Evolutionary conservation across 2,329 filamentous ascomycete genomes (phyloP), one percentile per base, ranked within the genome.

Genomic region (Fusarium denticulatum): DNA sequence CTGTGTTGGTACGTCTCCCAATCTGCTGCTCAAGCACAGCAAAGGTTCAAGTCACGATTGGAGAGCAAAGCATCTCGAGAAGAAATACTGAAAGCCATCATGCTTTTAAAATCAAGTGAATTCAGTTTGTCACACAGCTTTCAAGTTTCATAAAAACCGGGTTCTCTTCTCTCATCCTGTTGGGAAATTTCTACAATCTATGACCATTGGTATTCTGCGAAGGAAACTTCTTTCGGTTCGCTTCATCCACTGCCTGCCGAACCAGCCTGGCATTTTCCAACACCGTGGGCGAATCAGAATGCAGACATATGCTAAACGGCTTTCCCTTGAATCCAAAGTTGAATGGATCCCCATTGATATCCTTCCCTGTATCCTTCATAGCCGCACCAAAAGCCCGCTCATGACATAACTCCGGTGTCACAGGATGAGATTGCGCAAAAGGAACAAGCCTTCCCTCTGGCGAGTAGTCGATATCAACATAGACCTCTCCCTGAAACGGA

Each of bases 401-500:
- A 12, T 50, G n/a, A 18, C 43, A 59, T 22, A 59, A 24, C 5
- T 52, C 56, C 6, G 56, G 56, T 22, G 56, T 59, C 7, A 52
- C 56, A n/a, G 56, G 56, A 30, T 52, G 43, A 7, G 56, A 59
- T 34, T 59, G 32, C 7, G 43, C 24, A 37, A 59, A 50, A 6
- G 56, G 43, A 20, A 52, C 43, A 30, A 59, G 43, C 0, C n/a
- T 50, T 24, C 43, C 43, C n/a, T 59, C 56, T 14, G 32, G 42
- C 0, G 42, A 50, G 34, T 59, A 59, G 43, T 59, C 56, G 8
- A 59, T 59, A 22, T 59, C 56, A 10, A 52, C 42, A 7, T 59
- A 59, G 26, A 59, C 42, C 22, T 59, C 56, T 32, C 42, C 42
- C 14, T 50, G 42, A 6, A 59, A 52, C 3, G 32, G 42, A 75